Base-by-base conservation (phyloP, 148 eudicot species). In the Camellia japonica region DNA sequence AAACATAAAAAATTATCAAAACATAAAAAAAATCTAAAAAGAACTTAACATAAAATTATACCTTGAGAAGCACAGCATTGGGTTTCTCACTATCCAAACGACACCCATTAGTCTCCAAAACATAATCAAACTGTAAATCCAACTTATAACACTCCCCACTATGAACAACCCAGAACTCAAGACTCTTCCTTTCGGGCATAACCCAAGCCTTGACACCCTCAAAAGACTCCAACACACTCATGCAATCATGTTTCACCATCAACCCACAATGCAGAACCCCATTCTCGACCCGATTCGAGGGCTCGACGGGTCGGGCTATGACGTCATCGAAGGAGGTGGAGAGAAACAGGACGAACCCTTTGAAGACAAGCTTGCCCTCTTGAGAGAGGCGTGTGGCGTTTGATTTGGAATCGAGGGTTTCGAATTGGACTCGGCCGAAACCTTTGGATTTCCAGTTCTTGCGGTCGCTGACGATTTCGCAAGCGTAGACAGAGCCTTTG, bases 391-490 rank as follows among this genome's bases (percentile, higher is more conserved):
- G 51, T 7, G 77, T 30, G 43, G 98, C 97, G 44, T 75, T 60
- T 4, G 81, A 56, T 67, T 92, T 95, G 11, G 83, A 60, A 11
- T 81, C 87, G 42, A 87, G 92, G 91, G 97, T 88, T 46, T 92
- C 92, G 81, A 95, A 95, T 44, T 96, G 99, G 23, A 92, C 89
- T 1, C 93, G 84, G 0, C 98, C 99, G 41, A 82, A 85, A 73
- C 98, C 99, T 44, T 80, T 76, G 12, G 99, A 90, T 60, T 92
- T 93, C 99, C 99, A 96, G 82, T 93, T 89, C 38, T 87, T 87
- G 76, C 78, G 89, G 4, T 92, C 93, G 6, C 93, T 83, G 90
- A 85, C 78, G 80, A 96, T 96, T 71, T 93, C 98, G 63, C 87
- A 71, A 63, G 99, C 98, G 73, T 83, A 96, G 77, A 96, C 62